These are phyloP conservation scores for Xerocomus amazonicus DNA, from an alignment of 1,284 basidiomycete species.

Conservation along the genomic window DNA sequence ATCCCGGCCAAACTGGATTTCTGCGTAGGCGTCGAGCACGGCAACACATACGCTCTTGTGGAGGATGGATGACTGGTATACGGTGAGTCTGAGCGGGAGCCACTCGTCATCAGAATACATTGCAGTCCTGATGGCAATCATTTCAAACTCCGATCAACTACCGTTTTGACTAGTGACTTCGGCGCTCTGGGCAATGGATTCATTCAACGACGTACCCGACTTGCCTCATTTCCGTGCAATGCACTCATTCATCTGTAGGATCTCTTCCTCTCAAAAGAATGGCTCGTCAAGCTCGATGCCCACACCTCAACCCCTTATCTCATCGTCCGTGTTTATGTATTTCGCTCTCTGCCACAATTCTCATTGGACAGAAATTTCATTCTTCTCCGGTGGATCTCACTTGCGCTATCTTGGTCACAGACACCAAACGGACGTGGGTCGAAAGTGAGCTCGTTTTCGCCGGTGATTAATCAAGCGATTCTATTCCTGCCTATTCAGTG, in stretches of 20 bases:
- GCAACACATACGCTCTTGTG: constrained; percentile 49
- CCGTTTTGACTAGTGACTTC: background rate
- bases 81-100: constrained; percentile 53
- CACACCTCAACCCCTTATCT: constrained; percentile 62
- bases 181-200: constrained; percentile 25
- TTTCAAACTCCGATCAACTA: constrained; percentile 32
- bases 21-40: constrained; percentile 57
- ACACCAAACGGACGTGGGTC: constrained; percentile 70
- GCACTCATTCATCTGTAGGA: constrained; percentile 41
- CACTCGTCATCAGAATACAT: constrained; percentile 15
- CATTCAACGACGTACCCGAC: constrained; percentile 50
- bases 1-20: constrained; percentile 71
- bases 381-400: constrained; percentile 50
- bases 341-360: constrained; percentile 13
- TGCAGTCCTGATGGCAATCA: no score
- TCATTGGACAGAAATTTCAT: constrained; percentile 52
- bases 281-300: constrained; percentile 64
- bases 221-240: background rate
- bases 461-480: constrained; percentile 22
- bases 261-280: constrained; percentile 60
- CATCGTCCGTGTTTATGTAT: constrained; percentile 47
- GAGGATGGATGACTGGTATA: constrained; percentile 49
- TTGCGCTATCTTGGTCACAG: constrained; percentile 63
- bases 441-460: constrained; percentile 49
- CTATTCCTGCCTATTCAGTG: constrained; percentile 37